Conservation (phyloP, 495 filamentous ascomycete genomes). For the Extremus antarcticus region DNA sequence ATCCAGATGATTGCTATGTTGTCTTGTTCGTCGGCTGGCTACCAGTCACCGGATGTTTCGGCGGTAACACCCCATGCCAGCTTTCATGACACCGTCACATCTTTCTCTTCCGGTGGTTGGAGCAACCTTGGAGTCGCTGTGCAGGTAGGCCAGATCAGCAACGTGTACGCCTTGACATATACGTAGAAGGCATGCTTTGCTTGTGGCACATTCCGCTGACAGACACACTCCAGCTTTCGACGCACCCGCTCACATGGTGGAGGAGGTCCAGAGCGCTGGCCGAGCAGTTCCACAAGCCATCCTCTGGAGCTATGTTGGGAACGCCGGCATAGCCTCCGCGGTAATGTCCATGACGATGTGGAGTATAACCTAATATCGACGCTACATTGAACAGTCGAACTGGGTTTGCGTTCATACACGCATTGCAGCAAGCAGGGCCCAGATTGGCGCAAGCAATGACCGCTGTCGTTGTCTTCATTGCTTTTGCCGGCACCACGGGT, state of each 20-base stretch:
- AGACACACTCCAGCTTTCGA: slow-evolving; percentile 2
- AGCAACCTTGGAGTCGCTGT: slow-evolving; percentile 6
- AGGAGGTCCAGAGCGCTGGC: not conserved
- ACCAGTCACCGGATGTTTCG: slow-evolving; percentile 31
- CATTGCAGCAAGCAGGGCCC: not conserved
- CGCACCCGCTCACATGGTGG: slow-evolving; percentile 2
- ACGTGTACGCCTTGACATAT: slow-evolving; percentile 5
- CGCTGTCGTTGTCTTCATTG: not conserved
- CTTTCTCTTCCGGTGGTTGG: slow-evolving; percentile 2
- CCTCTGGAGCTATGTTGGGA: slow-evolving; percentile 1
- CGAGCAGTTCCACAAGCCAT: slow-evolving; percentile 1
- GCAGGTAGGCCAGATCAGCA: slow-evolving; percentile 25
- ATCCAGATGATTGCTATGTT: slow-evolving; percentile 35
- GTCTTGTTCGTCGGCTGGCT: slow-evolving; percentile 34
- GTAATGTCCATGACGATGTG: not conserved
- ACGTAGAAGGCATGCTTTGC: not conserved
- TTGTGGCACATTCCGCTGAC: not conserved
- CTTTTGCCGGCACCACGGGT: not conserved
- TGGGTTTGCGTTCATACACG: not conserved
- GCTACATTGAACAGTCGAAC: not conserved
- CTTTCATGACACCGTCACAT: slow-evolving; percentile 18
- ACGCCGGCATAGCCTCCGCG: not conserved
- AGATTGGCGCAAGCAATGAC: not conserved
- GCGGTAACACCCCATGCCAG: slow-evolving; percentile 29
- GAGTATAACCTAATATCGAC: not conserved